Base-by-base conservation (phyloP, 768 basidiomycete genomes). In the Tricholoma terreum region DNA sequence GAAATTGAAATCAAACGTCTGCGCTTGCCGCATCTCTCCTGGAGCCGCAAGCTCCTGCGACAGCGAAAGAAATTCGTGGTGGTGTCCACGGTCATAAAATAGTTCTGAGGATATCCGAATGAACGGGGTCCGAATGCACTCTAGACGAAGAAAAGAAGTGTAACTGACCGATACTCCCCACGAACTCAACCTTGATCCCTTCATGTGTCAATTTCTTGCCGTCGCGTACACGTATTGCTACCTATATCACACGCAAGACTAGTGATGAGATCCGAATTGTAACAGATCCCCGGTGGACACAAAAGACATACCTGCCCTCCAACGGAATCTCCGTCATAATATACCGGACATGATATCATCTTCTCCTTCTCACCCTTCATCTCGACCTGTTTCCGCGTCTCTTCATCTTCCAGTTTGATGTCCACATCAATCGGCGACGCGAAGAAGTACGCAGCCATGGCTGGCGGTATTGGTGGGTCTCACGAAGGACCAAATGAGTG, bases 81-180 rank as follows among this genome's bases (percentile, higher is more conserved):
- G 96, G 71, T 98, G 96, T 2, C 96, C 95, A 19, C 95, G 81
- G 78, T 98, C 96, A 68, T 98, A 98, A 78, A 98, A 98, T 21
- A 98, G 80, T 66, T 92, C 89, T 89, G 61, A 24, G 35, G 43
- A 43, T n/a, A 52, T 30, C 24, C 31, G 10, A 35, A 14, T 10
- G 12, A 9, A 49, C 30, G n/a, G 6, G 21, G 30, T 31, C 10
- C 30, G 40, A 40, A 27, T 30, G 31, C 19, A 43, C 31, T 17
- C 22, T 40, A 14, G 6, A 8, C 6, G 8, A 4, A 54, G 8
- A 10, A 8, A 34, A 15, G 24, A 52, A 42, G 31, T 6, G 19
- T 10, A n/a, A 72, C 87, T 40, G 61, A 89, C 96, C 96, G 67
- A 98, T 98, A 66, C 88, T 92, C 30, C 97, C 94, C 24, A 94